phyloP scores from a whole-genome alignment of 1,139 yeast species.

The Arxiozyma slooffiae region DNA sequence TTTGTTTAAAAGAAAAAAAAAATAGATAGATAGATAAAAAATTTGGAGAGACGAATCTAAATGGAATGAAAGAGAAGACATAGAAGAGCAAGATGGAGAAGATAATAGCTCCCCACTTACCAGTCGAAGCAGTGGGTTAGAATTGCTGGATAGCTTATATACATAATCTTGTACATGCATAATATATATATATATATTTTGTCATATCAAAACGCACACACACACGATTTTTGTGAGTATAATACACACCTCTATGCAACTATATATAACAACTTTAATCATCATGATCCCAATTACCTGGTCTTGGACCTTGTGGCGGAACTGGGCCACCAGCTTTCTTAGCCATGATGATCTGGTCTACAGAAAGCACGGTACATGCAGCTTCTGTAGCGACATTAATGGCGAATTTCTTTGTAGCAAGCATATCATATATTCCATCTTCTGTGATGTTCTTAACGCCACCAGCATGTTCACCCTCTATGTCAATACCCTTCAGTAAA shows the following conservation, averaged over 20 bases:
- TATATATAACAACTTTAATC: slow-evolving; percentile 38
- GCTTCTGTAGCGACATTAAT: slow-evolving; percentile 93
- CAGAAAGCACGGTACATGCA: slow-evolving; percentile 78
- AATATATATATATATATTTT: too few relatives aligned
- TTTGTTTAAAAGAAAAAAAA: too few relatives aligned
- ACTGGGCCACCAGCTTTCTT: slow-evolving; percentile 95
- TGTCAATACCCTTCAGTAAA: slow-evolving; percentile 58
- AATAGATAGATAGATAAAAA: too few relatives aligned
- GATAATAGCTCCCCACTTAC: too few relatives aligned
- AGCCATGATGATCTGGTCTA: slow-evolving; percentile 72
- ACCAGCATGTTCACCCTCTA: slow-evolving; percentile 53
- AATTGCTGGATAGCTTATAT: too few relatives aligned
- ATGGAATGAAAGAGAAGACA: too few relatives aligned
- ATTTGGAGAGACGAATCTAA: too few relatives aligned
- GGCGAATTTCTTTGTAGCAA: slow-evolving; percentile 75
- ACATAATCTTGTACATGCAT: too few relatives aligned
- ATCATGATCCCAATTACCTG: slow-evolving; percentile 96
- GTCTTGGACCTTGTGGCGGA: slow-evolving; percentile 66
- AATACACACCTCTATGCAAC: neutral
- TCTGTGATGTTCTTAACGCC: slow-evolving; percentile 65
- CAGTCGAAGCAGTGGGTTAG: too few relatives aligned
- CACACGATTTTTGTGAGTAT: too few relatives aligned
- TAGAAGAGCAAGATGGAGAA: too few relatives aligned
- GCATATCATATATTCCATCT: slow-evolving; percentile 67
- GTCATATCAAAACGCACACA: too few relatives aligned